These are phyloP conservation scores for Lasiodiplodia gonubiensis DNA, from an alignment of 2,329 filamentous ascomycete genomes.

Conservation along the genomic window DNA sequence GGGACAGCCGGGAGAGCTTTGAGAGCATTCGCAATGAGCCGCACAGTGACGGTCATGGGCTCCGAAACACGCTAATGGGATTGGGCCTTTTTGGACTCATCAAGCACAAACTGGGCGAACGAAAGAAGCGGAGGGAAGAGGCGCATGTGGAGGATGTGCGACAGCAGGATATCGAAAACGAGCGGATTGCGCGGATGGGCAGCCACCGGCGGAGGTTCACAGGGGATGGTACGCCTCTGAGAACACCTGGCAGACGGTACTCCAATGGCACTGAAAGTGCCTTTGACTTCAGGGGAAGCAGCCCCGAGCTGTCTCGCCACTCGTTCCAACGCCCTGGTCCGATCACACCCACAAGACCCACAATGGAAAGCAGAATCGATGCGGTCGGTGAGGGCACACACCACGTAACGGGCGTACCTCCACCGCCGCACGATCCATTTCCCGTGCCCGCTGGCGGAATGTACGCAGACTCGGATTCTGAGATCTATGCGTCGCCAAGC, in stretches of 20 bases:
- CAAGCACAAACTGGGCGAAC: slow-evolving; percentile 55
- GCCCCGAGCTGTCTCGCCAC: slow-evolving; percentile 51
- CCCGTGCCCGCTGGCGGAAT: slow-evolving; percentile 43
- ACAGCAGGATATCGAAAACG: slow-evolving; percentile 58
- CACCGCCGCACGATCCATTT: slow-evolving; percentile 40
- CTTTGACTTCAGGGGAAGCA: slow-evolving; percentile 50
- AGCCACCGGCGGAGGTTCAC: slow-evolving; percentile 68
- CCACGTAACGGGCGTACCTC: slow-evolving; percentile 35
- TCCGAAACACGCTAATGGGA: slow-evolving; percentile 56
- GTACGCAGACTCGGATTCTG: slow-evolving; percentile 49
- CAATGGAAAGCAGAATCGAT: slow-evolving; percentile 36
- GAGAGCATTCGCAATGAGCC: slow-evolving; percentile 40
- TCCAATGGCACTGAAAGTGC: slow-evolving; percentile 52
- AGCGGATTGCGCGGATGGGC: slow-evolving; percentile 58
- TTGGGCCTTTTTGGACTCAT: slow-evolving; percentile 48
- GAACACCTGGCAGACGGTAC: slow-evolving; percentile 36
- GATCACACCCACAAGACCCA: slow-evolving; percentile 32
- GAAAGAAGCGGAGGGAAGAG: slow-evolving; percentile 63
- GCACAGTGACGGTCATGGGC: slow-evolving; percentile 41
- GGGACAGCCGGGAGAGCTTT: slow-evolving; percentile 36
- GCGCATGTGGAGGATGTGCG: slow-evolving; percentile 63
- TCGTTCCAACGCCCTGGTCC: slow-evolving; percentile 33
- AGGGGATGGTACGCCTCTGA: slow-evolving; percentile 62
- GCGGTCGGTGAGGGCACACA: slow-evolving; percentile 27
- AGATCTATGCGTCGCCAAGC: slow-evolving; percentile 45